Evolutionary conservation across 1,284 basidiomycete species (phyloP).

Genomic region (Apiotrichum domesticum): DNA sequence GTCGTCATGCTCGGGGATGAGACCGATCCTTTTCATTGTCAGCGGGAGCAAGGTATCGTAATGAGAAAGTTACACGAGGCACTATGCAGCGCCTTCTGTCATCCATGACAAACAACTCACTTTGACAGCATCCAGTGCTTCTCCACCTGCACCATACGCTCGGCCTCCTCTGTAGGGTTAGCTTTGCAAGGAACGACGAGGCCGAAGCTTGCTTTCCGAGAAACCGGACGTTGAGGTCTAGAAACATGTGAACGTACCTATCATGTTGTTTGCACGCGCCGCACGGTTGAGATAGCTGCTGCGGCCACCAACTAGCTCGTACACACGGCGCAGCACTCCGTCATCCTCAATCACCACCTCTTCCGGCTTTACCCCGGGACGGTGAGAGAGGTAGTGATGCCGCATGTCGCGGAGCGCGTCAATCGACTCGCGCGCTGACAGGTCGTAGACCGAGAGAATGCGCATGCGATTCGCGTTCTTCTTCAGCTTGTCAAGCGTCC

Average conservation of each 20-base stretch:
- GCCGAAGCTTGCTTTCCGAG: too few species aligned
- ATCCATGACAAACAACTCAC: constrained; percentile 18
- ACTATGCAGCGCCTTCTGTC: too few species aligned
- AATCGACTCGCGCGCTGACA: constrained; percentile 58
- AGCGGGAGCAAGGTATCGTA: not conserved
- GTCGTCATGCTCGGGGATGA: constrained; percentile 69
- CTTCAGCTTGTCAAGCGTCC: constrained; percentile 48
- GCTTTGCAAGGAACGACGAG: not conserved
- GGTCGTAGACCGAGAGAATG: constrained; percentile 68
- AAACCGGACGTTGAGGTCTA: too few species aligned
- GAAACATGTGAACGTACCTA: constrained; percentile 32
- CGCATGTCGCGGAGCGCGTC: constrained; percentile 58
- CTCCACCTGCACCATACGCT: constrained; percentile 61
- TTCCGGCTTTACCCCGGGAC: not conserved
- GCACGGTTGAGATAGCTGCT: constrained; percentile 67
- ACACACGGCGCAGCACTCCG: constrained; percentile 52
- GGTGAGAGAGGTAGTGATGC: constrained; percentile 29
- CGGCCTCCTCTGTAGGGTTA: constrained; percentile 51
- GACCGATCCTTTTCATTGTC: constrained; percentile 50
- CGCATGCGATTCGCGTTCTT: constrained; percentile 68
- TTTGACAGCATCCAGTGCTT: constrained; percentile 67
- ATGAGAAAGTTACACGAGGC: too few species aligned
- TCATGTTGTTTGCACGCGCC: constrained; percentile 57
- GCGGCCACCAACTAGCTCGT: constrained; percentile 66
- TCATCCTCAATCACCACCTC: constrained; percentile 31